Evolutionary conservation across 768 basidiomycete species (phyloP), one percentile per base, ranked within the genome.

Genomic region (Boletus huronensis): DNA sequence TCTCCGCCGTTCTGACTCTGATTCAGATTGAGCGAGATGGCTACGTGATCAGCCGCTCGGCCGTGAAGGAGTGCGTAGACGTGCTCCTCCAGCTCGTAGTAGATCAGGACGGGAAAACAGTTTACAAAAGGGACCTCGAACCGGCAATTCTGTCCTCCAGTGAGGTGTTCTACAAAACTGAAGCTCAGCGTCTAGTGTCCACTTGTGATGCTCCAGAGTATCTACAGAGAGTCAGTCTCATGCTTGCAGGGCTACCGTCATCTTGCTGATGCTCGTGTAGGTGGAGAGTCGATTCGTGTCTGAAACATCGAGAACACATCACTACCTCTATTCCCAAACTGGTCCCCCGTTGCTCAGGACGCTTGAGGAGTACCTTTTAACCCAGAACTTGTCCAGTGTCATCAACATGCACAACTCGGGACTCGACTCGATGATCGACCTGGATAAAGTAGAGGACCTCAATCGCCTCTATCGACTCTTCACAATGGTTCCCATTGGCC

Each of bases 21-120:
- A 85, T 99, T 51, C 89, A 84, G 56, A 83, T 92, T 50, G 97
- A 99, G 64, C 87, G 97, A 16, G 88, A 95, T 58, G 94, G 94
- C 25, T 90, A 88, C 65, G 82, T 82, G 43, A 93, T 98, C 64
- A 92, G 91, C 64, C 87, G 90, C n/a, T 92, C 93, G 2, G 85
- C 90, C 3, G 84, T 98, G 48, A 89, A 91, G 64, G 89, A 88
- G 60, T 93, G 89, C 58, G 85, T 95, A 21, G 90, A 93, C 39
- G 85, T 98, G 42, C 80, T 97, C 43, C 73, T 89, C 36, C 80
- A 85, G 53, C 79, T 98, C 28, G 73, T 78, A 10, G 77, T 79
- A 31, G 77, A 77, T 17, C 71, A 72, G 21, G 75, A 74, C 19
- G 78, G 74, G 35, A 71, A 68, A 53, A 85, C 84, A 0, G 81